A percentile compares a stretch with the other conserved stretches of the same genome.
phyloP scores from a whole-genome alignment of 2,329 filamentous ascomycete genomes.

The Blastomyces gilchristii region DNA sequence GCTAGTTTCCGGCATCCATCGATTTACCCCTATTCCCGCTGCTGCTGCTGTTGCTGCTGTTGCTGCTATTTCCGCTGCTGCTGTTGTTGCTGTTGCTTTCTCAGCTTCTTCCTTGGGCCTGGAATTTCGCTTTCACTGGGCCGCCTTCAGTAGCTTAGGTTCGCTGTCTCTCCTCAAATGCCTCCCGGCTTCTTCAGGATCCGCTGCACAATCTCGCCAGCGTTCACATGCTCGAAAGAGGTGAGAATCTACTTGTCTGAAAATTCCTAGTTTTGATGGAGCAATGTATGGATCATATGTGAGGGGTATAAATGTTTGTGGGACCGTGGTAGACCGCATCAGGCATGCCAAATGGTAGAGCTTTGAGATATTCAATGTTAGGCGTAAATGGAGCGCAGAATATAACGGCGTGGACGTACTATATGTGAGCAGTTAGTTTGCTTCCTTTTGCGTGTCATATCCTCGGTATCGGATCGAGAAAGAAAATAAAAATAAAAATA shows the following conservation, averaged over 20 bases:
- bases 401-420: slow-evolving; percentile 80
- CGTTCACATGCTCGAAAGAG: slow-evolving; percentile 74
- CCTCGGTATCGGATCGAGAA: background rate
- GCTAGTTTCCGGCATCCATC: background rate
- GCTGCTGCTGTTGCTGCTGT: background rate
- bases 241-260: slow-evolving; percentile 66
- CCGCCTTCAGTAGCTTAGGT: slow-evolving; percentile 81
- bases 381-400: slow-evolving; percentile 87
- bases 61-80: too few relatives aligned
- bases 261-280: slow-evolving; percentile 74
- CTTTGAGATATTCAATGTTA: slow-evolving; percentile 63
- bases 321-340: slow-evolving; percentile 91
- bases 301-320: slow-evolving; percentile 66
- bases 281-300: slow-evolving; percentile 73
- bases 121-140: slow-evolving; percentile 55
- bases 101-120: slow-evolving; percentile 33
- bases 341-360: slow-evolving; percentile 63
- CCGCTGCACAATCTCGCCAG: slow-evolving; percentile 78
- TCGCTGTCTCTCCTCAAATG: slow-evolving; percentile 85
- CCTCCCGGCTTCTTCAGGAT: slow-evolving; percentile 69
- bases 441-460: background rate
- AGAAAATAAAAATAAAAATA: too few relatives aligned
- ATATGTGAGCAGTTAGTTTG: slow-evolving; percentile 11
- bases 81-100: slow-evolving; percentile 5
- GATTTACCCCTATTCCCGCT: background rate